Percentiles rank a stretch among this genome's conserved stretches.
These are phyloP conservation scores for Cryptococcus deneoformans DNA, from an alignment of 1,284 basidiomycete genomes.

Conservation along the genomic window DNA sequence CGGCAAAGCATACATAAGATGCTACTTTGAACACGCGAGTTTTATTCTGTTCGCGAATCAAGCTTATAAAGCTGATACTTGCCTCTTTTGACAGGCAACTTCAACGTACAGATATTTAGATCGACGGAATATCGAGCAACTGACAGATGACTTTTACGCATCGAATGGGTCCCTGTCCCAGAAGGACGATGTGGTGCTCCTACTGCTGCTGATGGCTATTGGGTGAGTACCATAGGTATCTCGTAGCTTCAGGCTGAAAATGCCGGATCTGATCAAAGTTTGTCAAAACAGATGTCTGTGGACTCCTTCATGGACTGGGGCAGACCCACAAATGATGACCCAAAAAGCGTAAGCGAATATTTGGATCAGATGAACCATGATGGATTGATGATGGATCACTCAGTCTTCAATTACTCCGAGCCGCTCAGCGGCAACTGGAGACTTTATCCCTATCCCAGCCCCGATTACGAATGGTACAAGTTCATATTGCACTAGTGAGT, in stretches of 20 bases:
- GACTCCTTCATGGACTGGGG: slow-evolving; percentile 7
- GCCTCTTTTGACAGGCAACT: neutral
- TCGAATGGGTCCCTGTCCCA: neutral
- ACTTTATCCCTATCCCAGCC: neutral
- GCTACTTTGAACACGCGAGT: slow-evolving; percentile 5
- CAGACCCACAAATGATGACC: slow-evolving; percentile 1
- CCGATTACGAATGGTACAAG: neutral
- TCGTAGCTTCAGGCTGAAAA: neutral
- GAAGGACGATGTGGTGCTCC: neutral
- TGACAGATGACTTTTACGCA: neutral
- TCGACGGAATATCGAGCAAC: neutral
- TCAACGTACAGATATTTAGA: slow-evolving; percentile 4
- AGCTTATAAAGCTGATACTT: neutral
- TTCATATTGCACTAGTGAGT: neutral
- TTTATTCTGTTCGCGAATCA: neutral
- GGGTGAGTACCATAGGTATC: neutral
- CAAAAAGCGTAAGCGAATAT: neutral
- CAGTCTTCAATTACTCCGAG: neutral
- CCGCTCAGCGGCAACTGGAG: neutral
- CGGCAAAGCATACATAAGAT: slow-evolving; percentile 1
- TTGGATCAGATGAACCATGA: too few species aligned
- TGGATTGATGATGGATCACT: neutral
- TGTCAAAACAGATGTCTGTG: neutral
- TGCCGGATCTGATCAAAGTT: neutral
- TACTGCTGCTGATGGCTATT: slow-evolving; percentile 2